Conservation (phyloP, 768 basidiomycete genomes). For the Boletus fagicola region DNA sequence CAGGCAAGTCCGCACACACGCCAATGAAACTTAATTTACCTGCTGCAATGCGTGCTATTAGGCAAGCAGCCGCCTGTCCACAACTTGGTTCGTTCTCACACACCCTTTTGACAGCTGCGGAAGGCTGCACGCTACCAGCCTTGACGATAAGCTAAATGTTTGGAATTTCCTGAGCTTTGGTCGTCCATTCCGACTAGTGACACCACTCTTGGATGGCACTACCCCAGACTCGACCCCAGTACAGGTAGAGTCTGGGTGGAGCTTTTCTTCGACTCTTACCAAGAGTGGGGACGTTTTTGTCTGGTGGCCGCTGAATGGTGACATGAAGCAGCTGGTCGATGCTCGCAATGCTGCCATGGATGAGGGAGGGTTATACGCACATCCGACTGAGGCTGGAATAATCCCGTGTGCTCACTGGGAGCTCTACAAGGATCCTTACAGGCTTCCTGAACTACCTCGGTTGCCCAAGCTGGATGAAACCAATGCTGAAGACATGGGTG, state of each 20-base stretch:
- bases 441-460: conserved; percentile 57
- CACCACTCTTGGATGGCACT: conserved; percentile 38
- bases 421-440: conserved; percentile 50
- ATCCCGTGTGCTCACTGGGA: conserved; percentile 67
- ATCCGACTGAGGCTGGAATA: conserved; percentile 35
- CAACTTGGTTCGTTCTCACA: conserved; percentile 12
- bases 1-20: conserved; percentile 45
- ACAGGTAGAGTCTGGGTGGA: conserved; percentile 82
- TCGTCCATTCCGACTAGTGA: conserved; percentile 61
- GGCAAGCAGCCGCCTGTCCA: conserved; percentile 38
- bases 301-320: conserved; percentile 65
- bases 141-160: conserved; percentile 57
- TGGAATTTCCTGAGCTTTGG: conserved; percentile 83
- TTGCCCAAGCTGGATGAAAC: conserved; percentile 49
- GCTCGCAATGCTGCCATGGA: conserved; percentile 48
- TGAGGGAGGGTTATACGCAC: conserved; percentile 31
- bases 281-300: conserved; percentile 68
- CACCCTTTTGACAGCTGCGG: conserved; percentile 57
- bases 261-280: conserved; percentile 71
- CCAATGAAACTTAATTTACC: conserved; percentile 65
- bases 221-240: conserved; percentile 47
- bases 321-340: conserved; percentile 38
- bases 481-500: conserved; percentile 29
- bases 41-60: conserved; percentile 57
- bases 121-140: conserved; percentile 63